phyloP scores from a whole-genome alignment of 495 filamentous ascomycete species.

The Neurospora intermedia region DNA sequence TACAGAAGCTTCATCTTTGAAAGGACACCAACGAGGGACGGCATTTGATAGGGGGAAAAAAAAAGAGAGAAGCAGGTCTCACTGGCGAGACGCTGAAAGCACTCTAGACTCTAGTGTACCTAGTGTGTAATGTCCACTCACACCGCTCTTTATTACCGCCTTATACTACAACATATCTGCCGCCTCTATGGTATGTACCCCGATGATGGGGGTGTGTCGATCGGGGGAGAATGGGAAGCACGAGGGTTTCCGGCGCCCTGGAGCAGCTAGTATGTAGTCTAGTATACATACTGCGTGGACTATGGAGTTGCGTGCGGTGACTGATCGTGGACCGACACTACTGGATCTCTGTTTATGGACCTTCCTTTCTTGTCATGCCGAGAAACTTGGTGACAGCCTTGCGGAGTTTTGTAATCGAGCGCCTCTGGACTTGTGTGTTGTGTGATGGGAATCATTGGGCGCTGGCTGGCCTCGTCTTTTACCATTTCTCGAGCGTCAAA shows the following conservation, averaged over 20 bases:
- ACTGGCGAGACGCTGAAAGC: neutral
- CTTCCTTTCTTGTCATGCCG: slow-evolving; percentile 20
- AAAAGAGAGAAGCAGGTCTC: neutral
- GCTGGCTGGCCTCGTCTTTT: neutral
- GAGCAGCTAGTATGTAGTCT: neutral
- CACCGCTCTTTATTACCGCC: neutral
- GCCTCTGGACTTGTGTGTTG: neutral
- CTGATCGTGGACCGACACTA: neutral
- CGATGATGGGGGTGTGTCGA: neutral
- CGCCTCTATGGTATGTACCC: neutral
- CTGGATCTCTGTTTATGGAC: slow-evolving; percentile 6
- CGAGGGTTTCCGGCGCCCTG: neutral
- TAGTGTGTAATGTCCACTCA: neutral
- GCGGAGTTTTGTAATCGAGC: neutral
- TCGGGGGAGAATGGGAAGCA: neutral
- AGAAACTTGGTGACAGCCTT: slow-evolving; percentile 4
- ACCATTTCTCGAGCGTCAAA: neutral
- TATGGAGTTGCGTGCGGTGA: neutral
- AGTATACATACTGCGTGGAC: neutral
- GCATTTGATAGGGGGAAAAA: too few species aligned
- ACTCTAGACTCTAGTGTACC: neutral
- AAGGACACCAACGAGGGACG: neutral
- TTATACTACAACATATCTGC: neutral
- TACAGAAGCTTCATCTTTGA: neutral
- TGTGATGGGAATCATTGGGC: neutral